These are phyloP conservation scores for Pythium periplocum DNA, from an alignment of 352 stramenopile species.

Conservation along the genomic window DNA sequence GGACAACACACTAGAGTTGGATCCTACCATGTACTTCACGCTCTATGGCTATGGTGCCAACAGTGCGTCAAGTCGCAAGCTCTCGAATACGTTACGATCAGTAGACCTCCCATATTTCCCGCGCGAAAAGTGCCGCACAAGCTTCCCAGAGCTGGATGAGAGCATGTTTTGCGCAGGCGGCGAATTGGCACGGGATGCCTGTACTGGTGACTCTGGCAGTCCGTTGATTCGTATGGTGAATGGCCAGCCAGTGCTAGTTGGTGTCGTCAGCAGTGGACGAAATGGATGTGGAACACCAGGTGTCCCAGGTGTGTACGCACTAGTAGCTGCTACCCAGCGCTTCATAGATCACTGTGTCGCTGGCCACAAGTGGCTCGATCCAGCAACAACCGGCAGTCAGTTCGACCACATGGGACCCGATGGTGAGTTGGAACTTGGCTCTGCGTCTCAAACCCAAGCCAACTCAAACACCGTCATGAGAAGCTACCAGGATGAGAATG, in stretches of 20 bases:
- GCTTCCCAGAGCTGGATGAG: constrained; percentile 28
- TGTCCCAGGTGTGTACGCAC: constrained; percentile 28
- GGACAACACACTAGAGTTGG: constrained; percentile 21
- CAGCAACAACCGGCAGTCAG: not conserved
- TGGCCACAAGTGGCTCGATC: constrained; percentile 23
- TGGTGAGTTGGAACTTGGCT: constrained; percentile 1
- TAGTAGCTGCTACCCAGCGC: constrained; percentile 18
- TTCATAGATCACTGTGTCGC: constrained; percentile 26
- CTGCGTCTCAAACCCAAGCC: not conserved
- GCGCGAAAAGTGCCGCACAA: constrained; percentile 17
- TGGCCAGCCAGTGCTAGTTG: constrained; percentile 21
- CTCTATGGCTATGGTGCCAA: constrained; percentile 29
- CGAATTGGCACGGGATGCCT: constrained; percentile 26
- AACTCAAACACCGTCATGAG: not conserved
- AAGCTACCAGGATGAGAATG: constrained; percentile 4
- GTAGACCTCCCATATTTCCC: constrained; percentile 27
- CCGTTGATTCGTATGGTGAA: constrained; percentile 22
- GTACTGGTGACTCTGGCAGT: constrained; percentile 35
- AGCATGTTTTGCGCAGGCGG: constrained; percentile 41
- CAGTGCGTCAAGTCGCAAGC: constrained; percentile 15
- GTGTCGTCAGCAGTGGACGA: constrained; percentile 33
- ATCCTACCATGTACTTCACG: constrained; percentile 21
- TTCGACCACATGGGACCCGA: not conserved
- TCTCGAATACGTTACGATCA: constrained; percentile 22
- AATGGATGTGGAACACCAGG: constrained; percentile 30